These are phyloP conservation scores for Eucalyptus fibrosa DNA, from an alignment of 345 rosid species.

Conservation along the genomic window DNA sequence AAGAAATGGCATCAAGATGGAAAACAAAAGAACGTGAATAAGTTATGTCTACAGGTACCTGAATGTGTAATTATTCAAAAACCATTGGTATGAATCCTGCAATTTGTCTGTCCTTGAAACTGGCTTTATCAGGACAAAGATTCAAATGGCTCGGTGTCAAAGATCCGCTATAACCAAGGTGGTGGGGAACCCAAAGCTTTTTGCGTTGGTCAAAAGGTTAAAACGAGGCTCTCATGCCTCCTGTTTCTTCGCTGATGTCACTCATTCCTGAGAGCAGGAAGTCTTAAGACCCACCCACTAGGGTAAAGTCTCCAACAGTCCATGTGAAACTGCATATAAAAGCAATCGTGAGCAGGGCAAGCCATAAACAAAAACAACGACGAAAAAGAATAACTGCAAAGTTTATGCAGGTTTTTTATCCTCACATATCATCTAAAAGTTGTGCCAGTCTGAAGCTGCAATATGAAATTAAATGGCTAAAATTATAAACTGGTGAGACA, in stretches of 20 bases:
- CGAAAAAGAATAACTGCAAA: not conserved
- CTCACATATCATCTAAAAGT: not conserved
- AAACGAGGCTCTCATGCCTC: not conserved
- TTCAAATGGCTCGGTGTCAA: not conserved
- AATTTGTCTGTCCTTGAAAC: not conserved
- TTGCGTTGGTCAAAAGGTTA: not conserved
- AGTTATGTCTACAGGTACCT: not conserved
- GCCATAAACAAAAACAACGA: not conserved
- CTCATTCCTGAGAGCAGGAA: not conserved
- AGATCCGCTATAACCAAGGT: not conserved
- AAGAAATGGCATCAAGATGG: not conserved
- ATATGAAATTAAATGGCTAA: not conserved
- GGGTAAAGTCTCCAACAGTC: not conserved
- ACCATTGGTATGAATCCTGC: not conserved
- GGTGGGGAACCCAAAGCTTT: not conserved
- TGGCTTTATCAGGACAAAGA: not conserved
- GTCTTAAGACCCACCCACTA: not conserved
- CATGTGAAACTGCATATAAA: not conserved
- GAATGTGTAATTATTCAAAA: not conserved
- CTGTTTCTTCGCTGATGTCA: not conserved
- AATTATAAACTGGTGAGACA: not conserved
- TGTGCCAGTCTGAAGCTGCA: not conserved
- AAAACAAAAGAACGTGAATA: not conserved
- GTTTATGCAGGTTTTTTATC: not conserved
- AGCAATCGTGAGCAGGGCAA: not conserved